phyloP scores from a whole-genome alignment of 164 flowering plant species.

The Stephania japonica region DNA sequence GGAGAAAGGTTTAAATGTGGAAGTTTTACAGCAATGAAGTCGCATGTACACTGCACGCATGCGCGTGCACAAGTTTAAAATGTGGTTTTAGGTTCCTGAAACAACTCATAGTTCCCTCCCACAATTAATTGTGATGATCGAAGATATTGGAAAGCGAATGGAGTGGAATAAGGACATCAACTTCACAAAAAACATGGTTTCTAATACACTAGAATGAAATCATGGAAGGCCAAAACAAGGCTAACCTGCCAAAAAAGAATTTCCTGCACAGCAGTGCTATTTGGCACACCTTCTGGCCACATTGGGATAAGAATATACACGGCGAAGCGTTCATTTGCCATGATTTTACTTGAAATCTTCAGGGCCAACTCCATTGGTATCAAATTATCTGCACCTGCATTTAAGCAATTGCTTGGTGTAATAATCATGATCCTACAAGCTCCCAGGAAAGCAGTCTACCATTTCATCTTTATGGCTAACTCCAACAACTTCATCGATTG shows the following conservation, averaged over 20 bases:
- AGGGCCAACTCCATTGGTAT: slow-evolving; percentile 76
- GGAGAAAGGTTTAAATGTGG: too few relatives aligned
- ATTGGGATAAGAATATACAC: slow-evolving; percentile 66
- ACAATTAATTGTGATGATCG: not conserved
- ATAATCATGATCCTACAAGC: not conserved
- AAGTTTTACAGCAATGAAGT: too few relatives aligned
- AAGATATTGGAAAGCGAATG: not conserved
- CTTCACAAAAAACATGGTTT: not conserved
- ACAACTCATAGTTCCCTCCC: not conserved
- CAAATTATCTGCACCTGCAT: slow-evolving; percentile 68
- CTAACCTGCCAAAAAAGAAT: slow-evolving; percentile 85
- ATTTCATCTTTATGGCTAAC: slow-evolving; percentile 2
- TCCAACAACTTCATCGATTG: not conserved
- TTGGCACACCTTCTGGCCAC: slow-evolving; percentile 86
- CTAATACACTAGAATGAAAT: not conserved
- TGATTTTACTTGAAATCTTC: slow-evolving; percentile 72
- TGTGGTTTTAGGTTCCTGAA: not conserved
- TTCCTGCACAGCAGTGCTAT: slow-evolving; percentile 61
- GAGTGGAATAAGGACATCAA: not conserved
- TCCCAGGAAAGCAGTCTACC: not conserved
- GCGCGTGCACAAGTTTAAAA: too few relatives aligned
- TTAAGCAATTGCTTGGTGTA: not conserved
- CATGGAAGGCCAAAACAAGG: not conserved
- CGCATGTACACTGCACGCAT: too few relatives aligned
- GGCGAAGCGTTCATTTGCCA: slow-evolving; percentile 50